These are phyloP conservation scores for Willaertia magna DNA, from an alignment of 208 protist species.

Conservation along the genomic window DNA sequence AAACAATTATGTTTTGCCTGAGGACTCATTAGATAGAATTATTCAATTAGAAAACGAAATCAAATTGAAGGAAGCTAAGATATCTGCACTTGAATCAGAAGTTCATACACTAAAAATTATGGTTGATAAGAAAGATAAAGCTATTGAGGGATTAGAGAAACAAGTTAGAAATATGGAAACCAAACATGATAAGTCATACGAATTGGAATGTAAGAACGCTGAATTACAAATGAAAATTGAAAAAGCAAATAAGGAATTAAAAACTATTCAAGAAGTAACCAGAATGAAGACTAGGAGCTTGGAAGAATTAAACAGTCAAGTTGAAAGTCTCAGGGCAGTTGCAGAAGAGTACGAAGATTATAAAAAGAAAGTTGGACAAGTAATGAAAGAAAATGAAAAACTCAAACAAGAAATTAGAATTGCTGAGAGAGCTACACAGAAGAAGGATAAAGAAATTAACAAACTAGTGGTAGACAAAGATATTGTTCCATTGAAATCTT, in stretches of 20 bases:
- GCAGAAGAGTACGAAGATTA: background rate
- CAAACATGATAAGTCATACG: background rate
- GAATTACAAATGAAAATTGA: background rate
- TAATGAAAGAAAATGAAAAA: background rate
- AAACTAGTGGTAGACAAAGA: background rate
- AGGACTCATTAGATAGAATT: background rate
- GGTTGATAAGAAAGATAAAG: background rate
- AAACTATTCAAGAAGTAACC: constrained; percentile 3
- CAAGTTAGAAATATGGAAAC: background rate
- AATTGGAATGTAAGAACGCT: background rate
- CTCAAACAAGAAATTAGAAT: background rate
- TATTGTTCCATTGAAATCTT: background rate
- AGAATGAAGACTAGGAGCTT: constrained; percentile 4
- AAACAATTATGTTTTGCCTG: background rate
- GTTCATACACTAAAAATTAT: background rate
- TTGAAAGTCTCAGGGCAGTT: background rate
- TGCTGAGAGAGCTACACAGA: background rate
- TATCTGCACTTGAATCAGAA: background rate
- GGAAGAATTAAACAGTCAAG: background rate
- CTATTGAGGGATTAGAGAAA: background rate
- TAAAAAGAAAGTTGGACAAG: background rate
- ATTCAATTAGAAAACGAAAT: background rate
- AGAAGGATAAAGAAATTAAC: constrained; percentile 3
- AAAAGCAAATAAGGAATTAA: background rate
- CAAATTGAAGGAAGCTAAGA: background rate